Base-by-base conservation (phyloP, 148 eudicot species). In the Bassia scoparia region DNA sequence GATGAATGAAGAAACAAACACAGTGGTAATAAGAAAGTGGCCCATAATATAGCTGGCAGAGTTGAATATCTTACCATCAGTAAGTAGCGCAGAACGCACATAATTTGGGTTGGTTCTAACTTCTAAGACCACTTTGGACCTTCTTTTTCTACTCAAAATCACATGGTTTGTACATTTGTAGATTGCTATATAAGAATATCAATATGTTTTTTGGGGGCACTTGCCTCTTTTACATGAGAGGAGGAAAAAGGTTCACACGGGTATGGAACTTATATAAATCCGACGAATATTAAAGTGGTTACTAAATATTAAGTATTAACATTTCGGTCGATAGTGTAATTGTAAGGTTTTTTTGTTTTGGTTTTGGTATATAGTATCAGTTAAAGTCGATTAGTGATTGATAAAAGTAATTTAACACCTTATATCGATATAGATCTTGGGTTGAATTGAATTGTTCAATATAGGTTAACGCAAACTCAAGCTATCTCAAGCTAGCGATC, bases 81-180 rank as follows among this genome's bases (percentile, higher is more conserved):
- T 60, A 5, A 7, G 8, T n/a, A 71, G 66, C 54, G 54, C 37
- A 58, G 23, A 60, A 71, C 58, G 59, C 56, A 63, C 20, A 12
- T 60, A 46, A 60, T 61, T 71, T 58, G 67, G 44, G 62, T 69
- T 69, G 61, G 72, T 69, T 69, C 72, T 69, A 69, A 50, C 2
- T 69, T 35, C 26, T 23, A 27, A 46, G 79, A 76, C 79, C 79
- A 76, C 74, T 62, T 41, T 64, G 65, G 73, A 68, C 63, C n/a
- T 69, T 38, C 52, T 65, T 30, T 48, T 43, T 52, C 74, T 21
- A 37, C 30, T 74, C 69, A 68, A 68, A 63, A 21, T 79, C 81
- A 79, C 81, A 79, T 79, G 81, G 65, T 61, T 79, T 79, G 81
- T 79, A 79, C 81, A 73, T 70, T 67, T 67, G 15, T 46, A 24